Percentiles rank a stretch among this genome's conserved stretches.
Evolutionary conservation across 129 eudicot species (phyloP).

Genomic region (Flaveria robusta): DNA sequence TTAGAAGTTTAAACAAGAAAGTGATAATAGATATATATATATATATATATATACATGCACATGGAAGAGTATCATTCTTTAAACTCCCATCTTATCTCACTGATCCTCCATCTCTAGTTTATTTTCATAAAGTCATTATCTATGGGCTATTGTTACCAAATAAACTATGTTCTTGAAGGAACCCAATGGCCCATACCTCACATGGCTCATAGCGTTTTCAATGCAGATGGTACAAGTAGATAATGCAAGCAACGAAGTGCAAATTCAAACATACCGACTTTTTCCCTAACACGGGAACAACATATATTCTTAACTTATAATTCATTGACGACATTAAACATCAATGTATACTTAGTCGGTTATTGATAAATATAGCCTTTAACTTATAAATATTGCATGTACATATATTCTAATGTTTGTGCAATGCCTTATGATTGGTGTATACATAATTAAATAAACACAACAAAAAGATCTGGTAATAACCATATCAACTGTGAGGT

Average conservation of each 20-base stretch:
- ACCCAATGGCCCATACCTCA: conserved; percentile 12
- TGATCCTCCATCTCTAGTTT: conserved; percentile 11
- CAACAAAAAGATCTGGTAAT: conserved; percentile 12
- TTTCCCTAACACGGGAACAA: neutral
- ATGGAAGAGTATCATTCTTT: conserved; percentile 21
- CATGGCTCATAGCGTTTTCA: neutral
- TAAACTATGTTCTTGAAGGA: conserved; percentile 19
- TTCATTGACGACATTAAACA: neutral
- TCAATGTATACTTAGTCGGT: too few relatives aligned
- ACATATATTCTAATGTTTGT: conserved; percentile 30
- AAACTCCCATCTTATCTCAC: conserved; percentile 20
- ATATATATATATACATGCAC: conserved; percentile 15
- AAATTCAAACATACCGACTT: neutral
- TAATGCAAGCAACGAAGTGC: neutral
- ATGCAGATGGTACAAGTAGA: neutral
- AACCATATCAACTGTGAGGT: conserved; percentile 27
- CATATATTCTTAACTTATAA: neutral
- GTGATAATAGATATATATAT: neutral
- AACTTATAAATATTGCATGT: conserved; percentile 25
- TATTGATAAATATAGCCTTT: neutral
- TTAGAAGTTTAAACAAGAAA: neutral
- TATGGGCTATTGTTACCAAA: neutral
- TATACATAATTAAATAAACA: conserved; percentile 4
- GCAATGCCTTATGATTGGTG: conserved; percentile 22
- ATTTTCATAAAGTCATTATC: conserved; percentile 23